Percentiles rank a stretch among this genome's conserved stretches.
phyloP scores from a whole-genome alignment of 2,329 filamentous ascomycete species.

The Ramularia endophylla region DNA sequence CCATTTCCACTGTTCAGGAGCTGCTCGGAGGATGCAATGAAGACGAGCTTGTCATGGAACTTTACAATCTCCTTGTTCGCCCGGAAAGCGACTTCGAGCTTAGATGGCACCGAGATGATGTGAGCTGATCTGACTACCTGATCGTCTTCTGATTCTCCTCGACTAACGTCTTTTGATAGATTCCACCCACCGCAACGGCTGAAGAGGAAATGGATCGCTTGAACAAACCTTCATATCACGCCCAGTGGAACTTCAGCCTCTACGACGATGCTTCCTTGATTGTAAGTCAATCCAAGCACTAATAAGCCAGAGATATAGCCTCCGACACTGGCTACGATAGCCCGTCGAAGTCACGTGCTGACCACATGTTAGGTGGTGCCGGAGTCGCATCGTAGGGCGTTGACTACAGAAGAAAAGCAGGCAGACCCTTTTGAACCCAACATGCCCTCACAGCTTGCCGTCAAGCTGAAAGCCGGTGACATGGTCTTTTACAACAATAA shows the following conservation, averaged over 20 bases:
- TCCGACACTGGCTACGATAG: too few species aligned
- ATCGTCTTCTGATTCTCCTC: not conserved
- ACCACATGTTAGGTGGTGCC: slow-evolving; percentile 66
- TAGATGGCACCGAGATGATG: slow-evolving; percentile 79
- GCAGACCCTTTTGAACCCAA: slow-evolving; percentile 58
- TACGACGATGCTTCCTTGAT: slow-evolving; percentile 67
- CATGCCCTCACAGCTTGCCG: slow-evolving; percentile 58
- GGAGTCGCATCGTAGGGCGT: slow-evolving; percentile 63
- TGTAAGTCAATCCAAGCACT: slow-evolving; percentile 29
- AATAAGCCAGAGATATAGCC: too few species aligned
- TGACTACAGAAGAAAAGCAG: slow-evolving; percentile 61
- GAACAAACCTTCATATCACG: slow-evolving; percentile 58
- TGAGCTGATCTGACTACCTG: slow-evolving; percentile 38
- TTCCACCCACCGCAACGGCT: slow-evolving; percentile 41
- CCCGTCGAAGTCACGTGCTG: too few species aligned
- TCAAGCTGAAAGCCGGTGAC: slow-evolving; percentile 65
- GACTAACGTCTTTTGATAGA: not conserved
- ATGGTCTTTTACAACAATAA: slow-evolving; percentile 86
- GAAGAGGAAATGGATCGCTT: slow-evolving; percentile 64
- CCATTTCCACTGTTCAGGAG: slow-evolving; percentile 58
- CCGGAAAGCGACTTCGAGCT: slow-evolving; percentile 66
- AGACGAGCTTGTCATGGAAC: slow-evolving; percentile 71
- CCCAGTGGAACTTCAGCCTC: slow-evolving; percentile 81
- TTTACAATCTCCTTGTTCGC: slow-evolving; percentile 77
- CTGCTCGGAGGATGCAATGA: slow-evolving; percentile 46